Base-by-base conservation (phyloP, 441 rosid species). In the Populus hybrid region DNA sequence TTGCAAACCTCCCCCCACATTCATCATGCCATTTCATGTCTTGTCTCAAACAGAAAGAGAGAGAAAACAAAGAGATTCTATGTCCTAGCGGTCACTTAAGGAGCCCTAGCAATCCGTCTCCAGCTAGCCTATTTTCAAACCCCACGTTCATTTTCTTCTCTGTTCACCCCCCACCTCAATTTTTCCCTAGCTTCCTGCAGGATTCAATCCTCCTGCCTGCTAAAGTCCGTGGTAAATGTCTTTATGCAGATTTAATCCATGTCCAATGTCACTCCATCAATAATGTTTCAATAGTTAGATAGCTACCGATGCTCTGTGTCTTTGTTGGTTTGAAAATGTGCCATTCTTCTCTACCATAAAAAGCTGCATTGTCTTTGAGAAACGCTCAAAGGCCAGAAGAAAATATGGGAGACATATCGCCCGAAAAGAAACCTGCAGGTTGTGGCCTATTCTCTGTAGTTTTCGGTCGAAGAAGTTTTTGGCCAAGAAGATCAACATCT, bases 381-480 rank as follows among this genome's bases (percentile, higher is more conserved):
- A 8, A 3, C 4, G 0, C 20, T 35, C 34, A 6, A 21, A 30
- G 16, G 64, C 12, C 23, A 5, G 12, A 32, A 16, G 8, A 78
- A 26, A 77, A 50, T 54, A 87, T 87, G 88, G 86, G 77, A 10
- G 86, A 86, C 10, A 8, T 78, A 9, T 84, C 89, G 2, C 85
- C 90, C 6, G 95, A 90, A 23, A 92, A 75, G 81, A 90, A 76
- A 70, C 80, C 92, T 18, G 61, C 61, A 0, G 94, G 97, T 14
- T 95, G 99, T 76, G 95, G 94, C 79, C 73, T 95, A 10, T 78
- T 93, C 9, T 89, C 77, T 63, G 95, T 87, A 1, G 90, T 95
- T 77, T 87, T 93, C 5, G 97, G 98, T 8, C 75, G 88, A 10
- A 86, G 89, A 74, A 76, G 78, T 40, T 83, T 90, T 71, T 94